Base-by-base conservation (phyloP, 1,284 basidiomycete species). In the Boletus mariae region DNA sequence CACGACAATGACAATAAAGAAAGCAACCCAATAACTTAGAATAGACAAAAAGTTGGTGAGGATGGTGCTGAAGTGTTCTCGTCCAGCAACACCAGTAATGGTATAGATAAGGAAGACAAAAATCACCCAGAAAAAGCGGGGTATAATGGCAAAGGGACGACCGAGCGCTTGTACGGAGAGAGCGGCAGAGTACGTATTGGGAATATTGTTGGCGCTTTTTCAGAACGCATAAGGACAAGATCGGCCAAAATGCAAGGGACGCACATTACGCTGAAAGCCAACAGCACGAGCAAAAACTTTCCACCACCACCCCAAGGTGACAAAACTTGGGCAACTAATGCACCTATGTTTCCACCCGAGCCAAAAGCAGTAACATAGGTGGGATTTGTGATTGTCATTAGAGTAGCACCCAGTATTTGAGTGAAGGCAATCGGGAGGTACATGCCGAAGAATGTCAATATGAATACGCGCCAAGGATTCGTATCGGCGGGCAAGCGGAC, bases 21-120 rank as follows among this genome's bases (percentile, higher is more conserved):
- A 79, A 1, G 80, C 78, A 0, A 76, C 75, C 83, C 83, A 87
- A 67, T 87, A 86, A 15, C 80, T 78, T 26, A 85, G 69, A 49
- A 87, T 76, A 17, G 76, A 69, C 31, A 84, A 67, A 66, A 76
- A 75, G 62, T 78, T 84, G 37, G 65, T 72, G 5, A 87, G 72
- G 44, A 85, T 82, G 40, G 71, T 72, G 38, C 77, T 77, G 64
- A 87, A 85, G 61, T 82, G 79, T 53, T 80, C 76, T 41, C 82
- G 77, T 2, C 85, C 85, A 2, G 77, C 81, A 44, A 87, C 78
- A 15, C 82, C 81, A 0, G 83, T 78, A 35, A 83, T 72, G 28
- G 84, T 81, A 66, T 83, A 81, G 45, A 75, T 69, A 15, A 76
- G 66, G 58, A 80, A 80, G 12, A 77, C 74, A 28, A 84, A 54